Evolutionary conservation across 192 early-diverging fungal genomes (phyloP).

Genomic region (Backusella tuberculispora): DNA sequence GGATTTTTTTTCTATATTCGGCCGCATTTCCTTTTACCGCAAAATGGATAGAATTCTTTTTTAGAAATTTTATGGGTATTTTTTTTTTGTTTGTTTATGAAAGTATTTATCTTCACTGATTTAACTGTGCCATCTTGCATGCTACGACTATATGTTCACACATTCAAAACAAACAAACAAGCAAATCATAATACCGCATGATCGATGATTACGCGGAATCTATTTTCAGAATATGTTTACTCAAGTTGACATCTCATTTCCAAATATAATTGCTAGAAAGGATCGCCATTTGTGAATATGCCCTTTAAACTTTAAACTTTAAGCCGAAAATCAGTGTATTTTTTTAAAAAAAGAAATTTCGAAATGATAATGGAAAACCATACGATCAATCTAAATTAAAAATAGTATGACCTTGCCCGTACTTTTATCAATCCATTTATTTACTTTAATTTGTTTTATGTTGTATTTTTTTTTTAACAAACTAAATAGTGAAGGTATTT

Average conservation of each 20-base stretch:
- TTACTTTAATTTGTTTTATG: too few relatives aligned
- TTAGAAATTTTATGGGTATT: too few relatives aligned
- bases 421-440: too few relatives aligned
- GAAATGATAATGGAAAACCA: background rate
- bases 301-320: too few relatives aligned
- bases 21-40: background rate
- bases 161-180: background rate
- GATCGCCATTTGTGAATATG: background rate
- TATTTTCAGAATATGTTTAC: constrained; percentile 3
- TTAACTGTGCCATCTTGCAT: constrained; percentile 7
- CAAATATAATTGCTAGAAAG: background rate
- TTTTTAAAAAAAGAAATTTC: background rate
- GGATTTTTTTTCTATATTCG: background rate
- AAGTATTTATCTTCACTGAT: background rate
- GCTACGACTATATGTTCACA: background rate
- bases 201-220: background rate
- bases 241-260: background rate
- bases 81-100: background rate
- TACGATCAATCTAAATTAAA: background rate
- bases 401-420: too few relatives aligned
- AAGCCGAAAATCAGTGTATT: background rate
- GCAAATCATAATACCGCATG: background rate
- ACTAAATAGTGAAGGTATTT: background rate
- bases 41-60: background rate
- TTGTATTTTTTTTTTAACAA: background rate